These are phyloP conservation scores for Brasilioporus rufonigricans DNA, from an alignment of 768 basidiomycete species.

Conservation along the genomic window DNA sequence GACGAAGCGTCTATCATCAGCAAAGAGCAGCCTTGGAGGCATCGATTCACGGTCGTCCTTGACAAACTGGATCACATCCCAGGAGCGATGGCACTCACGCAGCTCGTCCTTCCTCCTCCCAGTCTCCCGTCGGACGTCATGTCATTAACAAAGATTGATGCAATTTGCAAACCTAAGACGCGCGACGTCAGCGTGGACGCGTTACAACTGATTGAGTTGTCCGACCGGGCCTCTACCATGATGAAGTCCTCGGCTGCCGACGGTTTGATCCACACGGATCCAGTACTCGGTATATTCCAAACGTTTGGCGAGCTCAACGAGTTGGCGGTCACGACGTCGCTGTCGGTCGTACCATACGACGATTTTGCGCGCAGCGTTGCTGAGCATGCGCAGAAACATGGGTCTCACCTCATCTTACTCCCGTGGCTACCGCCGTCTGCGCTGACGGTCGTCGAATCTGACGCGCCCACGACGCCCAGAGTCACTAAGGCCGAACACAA, in stretches of 20 bases:
- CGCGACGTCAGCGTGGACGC: constrained; percentile 59
- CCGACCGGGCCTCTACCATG: constrained; percentile 62
- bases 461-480: constrained; percentile 10
- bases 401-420: constrained; percentile 73
- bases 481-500: constrained; percentile 33
- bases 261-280: too few relatives aligned
- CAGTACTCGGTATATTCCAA: constrained; percentile 65
- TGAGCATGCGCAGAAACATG: constrained; percentile 58
- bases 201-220: too few relatives aligned
- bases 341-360: constrained; percentile 76
- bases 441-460: background rate
- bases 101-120: constrained; percentile 61
- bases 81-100: constrained; percentile 83
- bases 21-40: constrained; percentile 38
- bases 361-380: constrained; percentile 68
- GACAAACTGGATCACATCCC: constrained; percentile 91
- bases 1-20: constrained; percentile 5
- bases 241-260: constrained; percentile 67
- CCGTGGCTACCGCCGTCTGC: constrained; percentile 70
- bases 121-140: constrained; percentile 2
- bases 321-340: constrained; percentile 57
- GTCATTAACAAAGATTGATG: constrained; percentile 3
- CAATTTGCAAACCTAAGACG: constrained; percentile 6
- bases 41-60: constrained; percentile 79
- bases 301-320: constrained; percentile 75